These are phyloP conservation scores for Nemania sp. DNA, from an alignment of 2,329 filamentous ascomycete species.

Conservation along the genomic window DNA sequence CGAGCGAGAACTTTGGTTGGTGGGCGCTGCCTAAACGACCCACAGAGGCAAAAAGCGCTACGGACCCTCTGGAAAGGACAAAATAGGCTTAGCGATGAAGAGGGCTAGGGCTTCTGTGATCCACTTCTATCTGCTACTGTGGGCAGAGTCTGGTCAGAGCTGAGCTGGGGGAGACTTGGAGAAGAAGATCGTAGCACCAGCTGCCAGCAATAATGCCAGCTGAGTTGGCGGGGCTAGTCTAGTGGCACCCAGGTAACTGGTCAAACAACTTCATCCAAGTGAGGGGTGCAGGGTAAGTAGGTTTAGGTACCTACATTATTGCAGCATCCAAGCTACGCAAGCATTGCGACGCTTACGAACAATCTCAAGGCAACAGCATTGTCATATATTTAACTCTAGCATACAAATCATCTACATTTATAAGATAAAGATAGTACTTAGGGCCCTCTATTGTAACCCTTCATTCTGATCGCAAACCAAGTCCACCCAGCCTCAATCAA, in stretches of 20 bases:
- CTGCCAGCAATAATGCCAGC: slow-evolving; percentile 17
- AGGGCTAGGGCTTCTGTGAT: slow-evolving; percentile 50
- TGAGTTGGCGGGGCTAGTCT: slow-evolving; percentile 22
- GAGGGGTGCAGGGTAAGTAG: background rate
- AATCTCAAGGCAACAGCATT: slow-evolving; percentile 27
- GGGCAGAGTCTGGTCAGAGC: too few relatives aligned
- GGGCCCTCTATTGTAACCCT: background rate
- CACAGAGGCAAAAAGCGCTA: slow-evolving; percentile 41
- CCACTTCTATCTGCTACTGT: too few relatives aligned
- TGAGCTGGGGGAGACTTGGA: slow-evolving; percentile 26
- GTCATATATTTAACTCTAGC: background rate
- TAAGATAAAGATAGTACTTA: slow-evolving; percentile 12
- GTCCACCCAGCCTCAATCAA: slow-evolving; percentile 21
- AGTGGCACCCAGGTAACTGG: background rate
- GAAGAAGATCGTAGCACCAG: slow-evolving; percentile 10
- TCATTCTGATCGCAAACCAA: slow-evolving; percentile 1
- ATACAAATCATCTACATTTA: background rate
- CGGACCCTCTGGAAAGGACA: slow-evolving; percentile 37
- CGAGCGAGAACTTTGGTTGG: slow-evolving; percentile 46
- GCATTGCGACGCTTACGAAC: slow-evolving; percentile 10
- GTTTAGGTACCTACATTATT: background rate
- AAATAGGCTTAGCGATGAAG: slow-evolving; percentile 45
- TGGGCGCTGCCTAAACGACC: slow-evolving; percentile 30
- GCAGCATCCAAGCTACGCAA: slow-evolving; percentile 18
- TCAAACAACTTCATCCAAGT: background rate